Conservation (phyloP, 2,329 filamentous ascomycete species). For the Helotiales sp. region DNA sequence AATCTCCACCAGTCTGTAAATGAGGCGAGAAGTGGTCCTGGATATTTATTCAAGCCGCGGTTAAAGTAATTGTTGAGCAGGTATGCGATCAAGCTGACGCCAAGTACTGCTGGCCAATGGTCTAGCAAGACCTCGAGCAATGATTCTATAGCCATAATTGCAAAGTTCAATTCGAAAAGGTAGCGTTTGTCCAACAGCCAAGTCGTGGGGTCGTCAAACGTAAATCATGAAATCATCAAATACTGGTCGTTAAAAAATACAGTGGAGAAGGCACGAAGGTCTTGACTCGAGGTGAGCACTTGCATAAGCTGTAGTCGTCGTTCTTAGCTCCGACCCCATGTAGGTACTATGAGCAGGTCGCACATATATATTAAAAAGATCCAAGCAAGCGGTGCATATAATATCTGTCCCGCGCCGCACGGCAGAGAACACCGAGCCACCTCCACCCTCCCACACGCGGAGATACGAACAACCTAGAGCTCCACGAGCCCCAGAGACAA, state of each 20-base stretch:
- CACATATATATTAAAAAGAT: background rate
- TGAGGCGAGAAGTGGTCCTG: conserved; percentile 68
- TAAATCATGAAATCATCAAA: background rate
- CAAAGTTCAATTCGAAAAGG: background rate
- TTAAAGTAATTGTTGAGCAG: conserved; percentile 51
- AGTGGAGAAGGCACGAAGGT: background rate
- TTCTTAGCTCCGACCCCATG: background rate
- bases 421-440: background rate
- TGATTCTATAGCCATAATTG: conserved; percentile 24
- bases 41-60: conserved; percentile 67
- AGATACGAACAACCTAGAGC: background rate
- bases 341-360: too few relatives aligned
- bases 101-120: conserved; percentile 45
- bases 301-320: background rate
- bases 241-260: background rate
- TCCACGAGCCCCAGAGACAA: background rate
- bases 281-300: background rate
- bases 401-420: background rate
- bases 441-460: background rate
- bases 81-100: conserved; percentile 40
- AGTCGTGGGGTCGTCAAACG: background rate
- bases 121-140: conserved; percentile 18
- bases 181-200: background rate
- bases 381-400: background rate
- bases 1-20: conserved; percentile 76